phyloP scores from a whole-genome alignment of 2,329 filamentous ascomycete genomes.

The Alternaria gaisen region DNA sequence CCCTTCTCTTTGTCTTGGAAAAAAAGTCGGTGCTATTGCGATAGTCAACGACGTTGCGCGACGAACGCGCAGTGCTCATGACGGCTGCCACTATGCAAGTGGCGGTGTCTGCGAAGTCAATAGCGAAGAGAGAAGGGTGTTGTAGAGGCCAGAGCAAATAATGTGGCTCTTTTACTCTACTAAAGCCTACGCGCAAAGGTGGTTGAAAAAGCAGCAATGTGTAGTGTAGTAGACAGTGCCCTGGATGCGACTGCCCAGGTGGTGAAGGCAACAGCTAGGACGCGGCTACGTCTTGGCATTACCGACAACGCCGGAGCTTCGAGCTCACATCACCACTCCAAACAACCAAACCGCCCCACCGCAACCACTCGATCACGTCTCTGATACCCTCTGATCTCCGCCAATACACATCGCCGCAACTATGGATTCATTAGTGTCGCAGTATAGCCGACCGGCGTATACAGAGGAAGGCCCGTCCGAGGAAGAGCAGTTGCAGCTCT shows the following conservation, averaged over 20 bases:
- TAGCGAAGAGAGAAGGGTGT: not conserved
- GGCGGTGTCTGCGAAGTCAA: not conserved
- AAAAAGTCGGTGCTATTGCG: not conserved
- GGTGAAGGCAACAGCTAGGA: constrained; percentile 22
- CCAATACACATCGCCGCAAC: constrained; percentile 19
- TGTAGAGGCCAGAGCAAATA: not conserved
- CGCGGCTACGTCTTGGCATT: constrained; percentile 22
- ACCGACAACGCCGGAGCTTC: constrained; percentile 21
- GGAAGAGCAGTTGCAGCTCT: constrained; percentile 76
- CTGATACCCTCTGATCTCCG: constrained; percentile 8
- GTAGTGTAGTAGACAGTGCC: not conserved
- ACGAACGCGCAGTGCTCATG: not conserved
- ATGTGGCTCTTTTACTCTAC: not conserved
- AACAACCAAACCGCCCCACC: constrained; percentile 25
- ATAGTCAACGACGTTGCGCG: not conserved
- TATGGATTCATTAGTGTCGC: constrained; percentile 94
- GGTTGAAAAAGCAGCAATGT: not conserved
- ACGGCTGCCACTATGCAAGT: not conserved
- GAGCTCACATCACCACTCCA: constrained; percentile 31
- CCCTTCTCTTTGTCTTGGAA: not conserved
- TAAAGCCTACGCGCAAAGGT: not conserved
- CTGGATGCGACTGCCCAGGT: not conserved
- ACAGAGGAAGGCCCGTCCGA: constrained; percentile 76
- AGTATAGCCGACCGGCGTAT: constrained; percentile 83
- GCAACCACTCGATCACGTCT: constrained; percentile 17